A percentile compares a stretch with the other conserved stretches of the same genome.
These are phyloP conservation scores for Skeletonema potamos DNA, from an alignment of 108 stramenopile species.

Conservation along the genomic window DNA sequence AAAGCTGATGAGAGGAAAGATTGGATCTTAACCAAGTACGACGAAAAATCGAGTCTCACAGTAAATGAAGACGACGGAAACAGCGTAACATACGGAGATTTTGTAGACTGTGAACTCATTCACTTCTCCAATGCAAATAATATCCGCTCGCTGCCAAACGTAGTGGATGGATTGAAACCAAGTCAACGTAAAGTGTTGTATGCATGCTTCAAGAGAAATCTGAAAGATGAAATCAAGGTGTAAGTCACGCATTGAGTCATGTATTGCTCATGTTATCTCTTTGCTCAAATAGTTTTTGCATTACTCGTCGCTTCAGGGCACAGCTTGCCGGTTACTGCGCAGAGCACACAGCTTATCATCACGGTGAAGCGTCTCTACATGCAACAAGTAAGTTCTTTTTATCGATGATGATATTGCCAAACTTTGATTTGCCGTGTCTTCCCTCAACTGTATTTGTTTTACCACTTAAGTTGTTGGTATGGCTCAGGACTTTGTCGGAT, in stretches of 20 bases:
- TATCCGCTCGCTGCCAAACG: constrained; percentile 76
- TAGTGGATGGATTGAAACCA: constrained; percentile 91
- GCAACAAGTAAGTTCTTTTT: constrained; percentile 70
- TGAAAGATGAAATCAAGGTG: constrained; percentile 90
- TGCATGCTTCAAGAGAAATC: constrained; percentile 87
- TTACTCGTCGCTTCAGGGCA: constrained; percentile 20
- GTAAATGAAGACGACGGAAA: constrained; percentile 31
- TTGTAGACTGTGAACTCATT: constrained; percentile 91
- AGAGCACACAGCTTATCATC: constrained; percentile 95
- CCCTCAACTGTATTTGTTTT: background rate
- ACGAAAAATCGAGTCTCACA: constrained; percentile 43
- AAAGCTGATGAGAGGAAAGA: constrained; percentile 79
- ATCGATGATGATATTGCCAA: background rate
- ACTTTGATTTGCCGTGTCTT: background rate
- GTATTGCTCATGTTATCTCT: background rate
- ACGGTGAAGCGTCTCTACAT: constrained; percentile 93
- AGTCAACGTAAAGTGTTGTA: constrained; percentile 93
- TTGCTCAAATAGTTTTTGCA: background rate
- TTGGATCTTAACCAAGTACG: constrained; percentile 80
- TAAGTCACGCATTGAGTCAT: background rate
- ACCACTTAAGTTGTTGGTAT: constrained; percentile 74
- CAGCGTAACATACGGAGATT: constrained; percentile 74
- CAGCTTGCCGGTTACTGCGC: constrained; percentile 91
- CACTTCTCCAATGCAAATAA: constrained; percentile 92
- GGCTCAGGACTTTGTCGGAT: constrained; percentile 95